These are phyloP conservation scores for Epithemia pelagica DNA, from an alignment of 108 stramenopile species.

Conservation along the genomic window DNA sequence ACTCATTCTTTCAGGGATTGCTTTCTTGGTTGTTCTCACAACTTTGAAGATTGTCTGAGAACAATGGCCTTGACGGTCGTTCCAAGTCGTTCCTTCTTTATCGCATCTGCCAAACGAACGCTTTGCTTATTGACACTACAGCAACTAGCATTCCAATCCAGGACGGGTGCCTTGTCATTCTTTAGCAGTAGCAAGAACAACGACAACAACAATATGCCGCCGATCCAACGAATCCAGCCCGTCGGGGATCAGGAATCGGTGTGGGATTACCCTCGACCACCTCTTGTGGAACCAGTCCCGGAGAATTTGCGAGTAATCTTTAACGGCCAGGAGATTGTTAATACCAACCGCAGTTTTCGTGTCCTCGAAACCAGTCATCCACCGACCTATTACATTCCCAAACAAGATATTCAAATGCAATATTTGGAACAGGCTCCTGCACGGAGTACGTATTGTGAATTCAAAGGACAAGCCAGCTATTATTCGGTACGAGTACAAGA, in stretches of 20 bases:
- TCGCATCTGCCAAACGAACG: too few relatives aligned
- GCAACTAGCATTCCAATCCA: neutral
- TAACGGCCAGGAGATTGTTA: neutral
- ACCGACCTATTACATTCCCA: conserved; percentile 6
- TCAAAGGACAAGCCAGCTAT: conserved; percentile 1
- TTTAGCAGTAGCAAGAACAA: too few relatives aligned
- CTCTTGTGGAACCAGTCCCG: neutral
- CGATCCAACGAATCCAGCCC: conserved; percentile 1
- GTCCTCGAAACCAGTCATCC: conserved; percentile 5
- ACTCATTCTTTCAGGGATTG: too few relatives aligned
- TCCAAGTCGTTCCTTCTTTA: too few relatives aligned
- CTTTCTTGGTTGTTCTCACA: too few relatives aligned
- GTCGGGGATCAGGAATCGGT: neutral
- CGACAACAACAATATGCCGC: neutral
- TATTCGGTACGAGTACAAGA: neutral
- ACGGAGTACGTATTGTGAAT: conserved; percentile 3
- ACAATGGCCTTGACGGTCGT: too few relatives aligned
- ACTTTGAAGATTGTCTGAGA: too few relatives aligned
- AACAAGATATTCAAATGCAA: neutral
- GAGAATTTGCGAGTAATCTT: neutral
- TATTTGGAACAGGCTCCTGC: neutral
- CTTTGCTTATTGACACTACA: neutral
- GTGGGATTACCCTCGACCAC: conserved; percentile 8
- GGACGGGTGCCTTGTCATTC: too few relatives aligned
- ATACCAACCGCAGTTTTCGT: neutral